These are phyloP conservation scores for Jamesozyma jinghongensis DNA, from an alignment of 805 yeast genomes.

Conservation along the genomic window DNA sequence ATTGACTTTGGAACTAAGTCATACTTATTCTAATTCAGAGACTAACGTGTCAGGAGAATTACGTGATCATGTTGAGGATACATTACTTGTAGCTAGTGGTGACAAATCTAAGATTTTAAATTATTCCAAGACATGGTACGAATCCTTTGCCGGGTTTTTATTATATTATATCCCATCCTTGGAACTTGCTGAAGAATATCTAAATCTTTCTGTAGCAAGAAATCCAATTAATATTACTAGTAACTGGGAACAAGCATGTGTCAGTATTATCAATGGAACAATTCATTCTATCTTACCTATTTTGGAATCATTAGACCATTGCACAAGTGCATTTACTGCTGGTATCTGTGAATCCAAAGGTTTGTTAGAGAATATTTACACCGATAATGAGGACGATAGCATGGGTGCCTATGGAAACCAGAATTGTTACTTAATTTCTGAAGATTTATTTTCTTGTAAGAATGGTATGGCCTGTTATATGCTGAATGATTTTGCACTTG, in stretches of 20 bases:
- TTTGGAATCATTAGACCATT: constrained; percentile 49
- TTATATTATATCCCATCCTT: constrained; percentile 51
- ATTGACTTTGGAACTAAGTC: constrained; percentile 21
- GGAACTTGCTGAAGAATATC: constrained; percentile 35
- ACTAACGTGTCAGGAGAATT: constrained; percentile 19
- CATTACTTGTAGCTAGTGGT: constrained; percentile 32
- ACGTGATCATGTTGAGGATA: constrained; percentile 26
- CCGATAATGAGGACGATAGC: constrained; percentile 11
- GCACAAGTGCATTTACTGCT: constrained; percentile 56
- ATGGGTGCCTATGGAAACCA: neutral
- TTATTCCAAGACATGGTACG: constrained; percentile 59
- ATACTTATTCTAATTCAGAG: constrained; percentile 19
- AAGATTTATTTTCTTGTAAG: constrained; percentile 27
- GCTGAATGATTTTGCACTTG: constrained; percentile 25
- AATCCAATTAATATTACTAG: constrained; percentile 33
- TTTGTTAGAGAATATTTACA: constrained; percentile 35
- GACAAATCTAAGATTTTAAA: constrained; percentile 38
- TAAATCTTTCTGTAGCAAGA: constrained; percentile 28
- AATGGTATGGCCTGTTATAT: constrained; percentile 39
- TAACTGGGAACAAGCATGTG: constrained; percentile 48
- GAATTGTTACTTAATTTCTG: constrained; percentile 1
- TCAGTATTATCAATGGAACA: constrained; percentile 47
- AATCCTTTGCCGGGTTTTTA: constrained; percentile 46
- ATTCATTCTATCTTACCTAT: constrained; percentile 49
- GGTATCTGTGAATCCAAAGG: constrained; percentile 59